Conservation (phyloP, 345 rosid genomes). For the Eucalyptus sideroxylon region DNA sequence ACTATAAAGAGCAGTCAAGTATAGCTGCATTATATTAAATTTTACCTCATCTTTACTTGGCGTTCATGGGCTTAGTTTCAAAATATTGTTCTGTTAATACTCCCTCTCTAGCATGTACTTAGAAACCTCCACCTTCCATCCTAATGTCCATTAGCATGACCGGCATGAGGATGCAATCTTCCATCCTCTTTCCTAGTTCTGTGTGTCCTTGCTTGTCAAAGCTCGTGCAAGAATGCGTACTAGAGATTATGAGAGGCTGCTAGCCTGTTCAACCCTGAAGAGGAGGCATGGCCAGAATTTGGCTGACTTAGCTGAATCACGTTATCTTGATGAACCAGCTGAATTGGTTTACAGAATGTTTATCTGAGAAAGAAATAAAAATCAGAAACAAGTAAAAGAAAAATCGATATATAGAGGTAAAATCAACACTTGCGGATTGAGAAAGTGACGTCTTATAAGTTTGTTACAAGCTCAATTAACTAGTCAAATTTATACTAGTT, state of each 20-base stretch:
- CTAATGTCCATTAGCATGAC: background rate
- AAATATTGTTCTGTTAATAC: background rate
- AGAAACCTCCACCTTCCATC: background rate
- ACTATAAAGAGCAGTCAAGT: background rate
- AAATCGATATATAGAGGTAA: background rate
- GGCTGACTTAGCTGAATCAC: background rate
- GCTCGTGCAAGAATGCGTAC: background rate
- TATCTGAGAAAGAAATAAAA: background rate
- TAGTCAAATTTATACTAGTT: background rate
- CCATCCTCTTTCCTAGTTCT: background rate
- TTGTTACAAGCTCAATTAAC: background rate
- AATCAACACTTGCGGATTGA: background rate
- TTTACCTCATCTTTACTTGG: background rate
- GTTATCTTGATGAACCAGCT: background rate
- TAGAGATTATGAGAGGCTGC: background rate
- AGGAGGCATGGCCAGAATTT: background rate
- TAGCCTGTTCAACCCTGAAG: background rate
- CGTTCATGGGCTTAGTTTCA: background rate
- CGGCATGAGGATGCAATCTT: background rate
- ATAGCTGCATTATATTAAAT: background rate
- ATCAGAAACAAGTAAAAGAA: background rate
- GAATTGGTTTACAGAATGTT: background rate
- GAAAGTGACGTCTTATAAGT: background rate
- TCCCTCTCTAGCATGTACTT: background rate
- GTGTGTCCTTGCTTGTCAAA: background rate